phyloP scores from a whole-genome alignment of 352 stramenopile genomes.

The Pythium sp. region DNA sequence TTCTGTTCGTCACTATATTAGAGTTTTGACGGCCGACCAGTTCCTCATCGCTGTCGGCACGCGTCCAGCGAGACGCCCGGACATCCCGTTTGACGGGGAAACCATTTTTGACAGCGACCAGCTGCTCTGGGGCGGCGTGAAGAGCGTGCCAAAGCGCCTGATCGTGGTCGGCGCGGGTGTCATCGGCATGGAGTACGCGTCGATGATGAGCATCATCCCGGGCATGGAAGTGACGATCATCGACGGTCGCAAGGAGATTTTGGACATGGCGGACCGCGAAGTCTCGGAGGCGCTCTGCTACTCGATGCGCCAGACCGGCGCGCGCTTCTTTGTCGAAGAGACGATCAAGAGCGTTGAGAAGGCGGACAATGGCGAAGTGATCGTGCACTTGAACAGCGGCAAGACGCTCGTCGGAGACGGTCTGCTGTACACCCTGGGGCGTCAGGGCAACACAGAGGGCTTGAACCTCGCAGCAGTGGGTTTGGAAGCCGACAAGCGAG shows the following conservation, averaged over 20 bases:
- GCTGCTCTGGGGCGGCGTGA: slow-evolving; percentile 77
- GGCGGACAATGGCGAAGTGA: slow-evolving; percentile 54
- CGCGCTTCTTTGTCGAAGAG: slow-evolving; percentile 84
- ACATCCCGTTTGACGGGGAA: slow-evolving; percentile 87
- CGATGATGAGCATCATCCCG: slow-evolving; percentile 90
- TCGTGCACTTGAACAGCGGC: slow-evolving; percentile 80
- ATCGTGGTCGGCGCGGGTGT: slow-evolving; percentile 85
- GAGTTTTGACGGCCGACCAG: slow-evolving; percentile 81
- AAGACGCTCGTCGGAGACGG: slow-evolving; percentile 85
- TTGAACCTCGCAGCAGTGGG: slow-evolving; percentile 81
- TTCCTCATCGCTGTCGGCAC: slow-evolving; percentile 87
- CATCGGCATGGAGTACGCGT: slow-evolving; percentile 91
- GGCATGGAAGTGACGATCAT: slow-evolving; percentile 89
- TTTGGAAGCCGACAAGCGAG: slow-evolving; percentile 75
- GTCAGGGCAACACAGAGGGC: slow-evolving; percentile 86
- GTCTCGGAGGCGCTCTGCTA: slow-evolving; percentile 85
- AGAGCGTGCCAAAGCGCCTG: slow-evolving; percentile 67
- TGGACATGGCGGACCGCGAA: slow-evolving; percentile 89
- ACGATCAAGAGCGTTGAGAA: slow-evolving; percentile 78
- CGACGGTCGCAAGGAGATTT: slow-evolving; percentile 80
- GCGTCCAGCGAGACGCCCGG: slow-evolving; percentile 63
- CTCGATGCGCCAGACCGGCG: slow-evolving; percentile 85
- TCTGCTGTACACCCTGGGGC: slow-evolving; percentile 84
- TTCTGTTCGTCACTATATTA: slow-evolving; percentile 12
- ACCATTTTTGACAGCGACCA: slow-evolving; percentile 86